Percentiles rank a stretch among this genome's conserved stretches.
Conservation (phyloP, 2,329 filamentous ascomycete genomes). For the Apiospora pterosperma region DNA sequence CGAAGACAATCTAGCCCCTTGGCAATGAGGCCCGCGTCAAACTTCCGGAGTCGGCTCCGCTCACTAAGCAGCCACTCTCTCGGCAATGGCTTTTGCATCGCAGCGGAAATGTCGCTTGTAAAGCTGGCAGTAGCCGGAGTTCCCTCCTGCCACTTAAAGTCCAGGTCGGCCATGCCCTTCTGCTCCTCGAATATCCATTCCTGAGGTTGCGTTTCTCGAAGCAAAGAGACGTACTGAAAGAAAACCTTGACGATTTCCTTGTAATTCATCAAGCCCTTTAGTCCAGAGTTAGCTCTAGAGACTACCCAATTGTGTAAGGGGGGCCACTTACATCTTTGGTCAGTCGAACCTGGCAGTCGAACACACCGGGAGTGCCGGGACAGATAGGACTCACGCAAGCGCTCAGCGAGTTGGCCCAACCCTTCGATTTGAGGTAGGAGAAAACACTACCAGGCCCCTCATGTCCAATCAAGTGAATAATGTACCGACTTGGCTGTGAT, state of each 20-base stretch:
- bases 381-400: conserved; percentile 75
- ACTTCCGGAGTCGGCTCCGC: conserved; percentile 71
- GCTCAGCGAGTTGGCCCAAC: conserved; percentile 78
- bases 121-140: too few species aligned
- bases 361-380: conserved; percentile 72
- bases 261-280: conserved; percentile 69
- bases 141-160: conserved; percentile 95
- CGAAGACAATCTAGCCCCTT: conserved; percentile 70
- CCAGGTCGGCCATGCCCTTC: conserved; percentile 73
- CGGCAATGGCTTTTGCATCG: conserved; percentile 45
- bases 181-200: conserved; percentile 95
- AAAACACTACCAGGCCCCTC: conserved; percentile 91
- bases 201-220: conserved; percentile 75
- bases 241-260: conserved; percentile 77
- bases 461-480: conserved; percentile 86
- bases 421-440: conserved; percentile 82
- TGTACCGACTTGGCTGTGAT: conserved; percentile 78
- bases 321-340: conserved; percentile 68
- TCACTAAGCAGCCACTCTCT: conserved; percentile 86
- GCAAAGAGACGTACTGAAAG: conserved; percentile 88
- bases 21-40: conserved; percentile 73
- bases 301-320: conserved; percentile 11
- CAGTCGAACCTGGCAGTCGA: conserved; percentile 74
- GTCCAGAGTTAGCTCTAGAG: not conserved
- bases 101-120: not conserved